These are phyloP conservation scores for Epipyxis sp. DNA, from an alignment of 108 stramenopile genomes.

Conservation along the genomic window DNA sequence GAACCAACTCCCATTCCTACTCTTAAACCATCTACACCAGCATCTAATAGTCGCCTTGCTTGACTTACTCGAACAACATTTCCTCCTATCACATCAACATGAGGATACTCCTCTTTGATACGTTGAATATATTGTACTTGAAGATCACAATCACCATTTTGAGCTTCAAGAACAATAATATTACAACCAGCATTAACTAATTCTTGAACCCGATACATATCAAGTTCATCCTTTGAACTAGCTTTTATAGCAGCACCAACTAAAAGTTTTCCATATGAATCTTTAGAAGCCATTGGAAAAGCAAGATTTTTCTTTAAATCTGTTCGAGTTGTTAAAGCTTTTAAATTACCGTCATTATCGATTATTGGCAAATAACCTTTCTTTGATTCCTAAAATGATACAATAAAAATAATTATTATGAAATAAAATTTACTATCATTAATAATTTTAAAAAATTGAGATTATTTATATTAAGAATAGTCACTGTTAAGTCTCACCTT, in stretches of 20 bases:
- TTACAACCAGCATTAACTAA: neutral
- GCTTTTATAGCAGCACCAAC: constrained; percentile 20
- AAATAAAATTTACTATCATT: constrained; percentile 11
- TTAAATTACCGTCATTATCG: constrained; percentile 14
- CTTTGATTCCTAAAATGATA: constrained; percentile 28
- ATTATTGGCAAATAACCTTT: constrained; percentile 29
- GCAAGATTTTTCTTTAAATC: constrained; percentile 27
- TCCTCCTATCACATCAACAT: constrained; percentile 11
- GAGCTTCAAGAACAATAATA: constrained; percentile 21
- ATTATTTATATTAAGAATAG: neutral
- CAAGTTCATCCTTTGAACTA: neutral
- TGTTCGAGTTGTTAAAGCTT: constrained; percentile 27
- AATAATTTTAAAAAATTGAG: constrained; percentile 12
- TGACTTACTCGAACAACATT: constrained; percentile 16
- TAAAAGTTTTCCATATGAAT: constrained; percentile 5
- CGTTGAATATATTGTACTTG: neutral
- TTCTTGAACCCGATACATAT: neutral
- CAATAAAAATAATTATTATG: too few species aligned
- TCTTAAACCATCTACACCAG: constrained; percentile 30
- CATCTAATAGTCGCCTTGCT: constrained; percentile 4
- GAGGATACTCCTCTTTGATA: constrained; percentile 28
- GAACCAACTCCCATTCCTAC: constrained; percentile 34
- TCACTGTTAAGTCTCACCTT: constrained; percentile 2
- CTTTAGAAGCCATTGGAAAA: constrained; percentile 26
- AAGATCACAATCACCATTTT: constrained; percentile 23